Base-by-base conservation (phyloP, 1,284 basidiomycete species). In the Leucoagaricus sp. region DNA sequence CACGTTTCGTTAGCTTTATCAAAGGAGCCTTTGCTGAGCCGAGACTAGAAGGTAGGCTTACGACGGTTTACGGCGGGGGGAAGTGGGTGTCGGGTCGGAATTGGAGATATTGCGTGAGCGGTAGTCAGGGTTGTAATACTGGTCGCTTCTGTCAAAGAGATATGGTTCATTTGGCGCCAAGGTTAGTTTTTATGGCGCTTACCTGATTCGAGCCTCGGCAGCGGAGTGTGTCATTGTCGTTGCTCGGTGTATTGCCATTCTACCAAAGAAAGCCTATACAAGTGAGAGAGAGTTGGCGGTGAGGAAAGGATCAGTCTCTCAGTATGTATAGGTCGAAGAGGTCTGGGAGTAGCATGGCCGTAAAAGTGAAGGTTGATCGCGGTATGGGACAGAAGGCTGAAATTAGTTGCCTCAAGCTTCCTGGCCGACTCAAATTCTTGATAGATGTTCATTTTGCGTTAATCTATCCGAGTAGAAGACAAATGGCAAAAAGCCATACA, bases 191-290 rank as follows among this genome's bases (percentile, higher is more conserved):
- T n/a, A n/a, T 4, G 28, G 7, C 1, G 13, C 36, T 40, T 55
- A 48, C 53, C 53, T 44, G 25, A 48, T 26, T 19, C 53, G 45
- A 15, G 53, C 53, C 10, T 55, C 53, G 19, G 53, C 53, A 1
- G 45, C 53, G 8, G 45, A 55, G 5, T 36, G 45, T 6, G 53
- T 40, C 10, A 46, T 36, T 21, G 45, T 41, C 10, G 45, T 55
- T n/a, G 34, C 45, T 47, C 53, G 21, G 46, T 55, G 53, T 28
- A 47, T 29, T 10, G 45, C n/a, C 53, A 55, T 55, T 21, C n/a
- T 12, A 23, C n/a, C 12, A 44, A 29, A 31, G 28, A n/a, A 12
- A 5, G 10, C 40, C n/a, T 26, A 6, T n/a, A n/a, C n/a, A n/a
- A n/a, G n/a, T n/a, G n/a, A n/a, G n/a, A n/a, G n/a, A n/a, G n/a